Conservation (phyloP, 768 basidiomycete species). For the Paxillus ammoniavirescens region DNA sequence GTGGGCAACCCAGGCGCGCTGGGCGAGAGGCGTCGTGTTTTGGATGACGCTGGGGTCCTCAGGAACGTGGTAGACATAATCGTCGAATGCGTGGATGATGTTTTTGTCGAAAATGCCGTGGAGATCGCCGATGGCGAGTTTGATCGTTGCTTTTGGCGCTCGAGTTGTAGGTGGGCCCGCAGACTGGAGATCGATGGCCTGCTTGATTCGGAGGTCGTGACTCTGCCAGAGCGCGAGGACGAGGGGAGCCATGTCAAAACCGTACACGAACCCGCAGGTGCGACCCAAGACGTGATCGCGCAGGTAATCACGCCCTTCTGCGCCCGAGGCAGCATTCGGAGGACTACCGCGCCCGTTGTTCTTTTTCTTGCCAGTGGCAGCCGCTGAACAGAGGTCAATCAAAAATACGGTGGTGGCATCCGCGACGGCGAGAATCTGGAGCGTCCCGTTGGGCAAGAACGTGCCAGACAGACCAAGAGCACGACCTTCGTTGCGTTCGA, state of each 20-base stretch:
- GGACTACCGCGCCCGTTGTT: slow-evolving; percentile 33
- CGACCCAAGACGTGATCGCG: slow-evolving; percentile 30
- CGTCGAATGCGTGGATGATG: slow-evolving; percentile 13
- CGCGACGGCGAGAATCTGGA: slow-evolving; percentile 27
- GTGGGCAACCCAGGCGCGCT: slow-evolving; percentile 32
- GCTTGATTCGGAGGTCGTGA: slow-evolving; percentile 32
- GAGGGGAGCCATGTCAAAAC: slow-evolving; percentile 29
- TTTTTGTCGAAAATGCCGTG: slow-evolving; percentile 11
- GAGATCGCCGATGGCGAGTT: slow-evolving; percentile 8
- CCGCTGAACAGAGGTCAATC: slow-evolving; percentile 20
- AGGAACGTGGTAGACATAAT: slow-evolving; percentile 1
- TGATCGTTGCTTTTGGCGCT: slow-evolving; percentile 18
- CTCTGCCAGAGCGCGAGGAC: slow-evolving; percentile 31
- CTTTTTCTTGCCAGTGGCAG: slow-evolving; percentile 14
- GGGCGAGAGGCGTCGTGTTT: slow-evolving; percentile 21
- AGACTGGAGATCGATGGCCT: slow-evolving; percentile 31
- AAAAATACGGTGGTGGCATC: slow-evolving; percentile 26
- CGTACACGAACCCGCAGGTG: slow-evolving; percentile 26
- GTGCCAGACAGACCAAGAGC: slow-evolving; percentile 29
- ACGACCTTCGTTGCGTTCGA: slow-evolving; percentile 33
- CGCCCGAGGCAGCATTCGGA: slow-evolving; percentile 13
- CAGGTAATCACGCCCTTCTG: slow-evolving; percentile 25
- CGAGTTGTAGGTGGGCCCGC: slow-evolving; percentile 14
- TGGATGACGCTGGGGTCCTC: not conserved
- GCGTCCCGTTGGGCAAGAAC: slow-evolving; percentile 20